phyloP scores from a whole-genome alignment of 257 asterid genomes.

The Solanum gandarillasii region DNA sequence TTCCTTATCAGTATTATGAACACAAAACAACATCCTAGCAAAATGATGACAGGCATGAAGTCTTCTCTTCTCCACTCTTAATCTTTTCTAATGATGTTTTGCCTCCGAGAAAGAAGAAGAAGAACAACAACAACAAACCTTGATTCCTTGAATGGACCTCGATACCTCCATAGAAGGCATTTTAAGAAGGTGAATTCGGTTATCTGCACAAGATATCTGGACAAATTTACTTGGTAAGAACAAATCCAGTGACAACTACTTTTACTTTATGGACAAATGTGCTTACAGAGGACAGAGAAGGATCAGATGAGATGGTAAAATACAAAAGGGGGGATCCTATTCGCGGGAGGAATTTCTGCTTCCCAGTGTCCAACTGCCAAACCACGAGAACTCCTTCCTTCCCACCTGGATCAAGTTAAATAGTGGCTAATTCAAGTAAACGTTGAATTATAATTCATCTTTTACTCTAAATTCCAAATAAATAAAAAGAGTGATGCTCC shows the following conservation, averaged over 20 bases:
- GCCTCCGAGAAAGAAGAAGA: not conserved
- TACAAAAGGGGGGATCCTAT: conserved; percentile 75
- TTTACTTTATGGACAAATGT: not conserved
- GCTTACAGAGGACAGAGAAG: conserved; percentile 74
- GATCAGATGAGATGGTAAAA: conserved; percentile 68
- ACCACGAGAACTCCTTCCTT: conserved; percentile 92
- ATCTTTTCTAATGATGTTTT: not conserved
- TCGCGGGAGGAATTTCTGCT: conserved; percentile 75
- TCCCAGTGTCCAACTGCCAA: conserved; percentile 96
- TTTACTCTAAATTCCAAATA: not conserved
- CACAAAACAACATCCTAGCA: not conserved
- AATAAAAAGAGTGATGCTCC: not conserved
- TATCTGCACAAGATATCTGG: conserved; percentile 96
- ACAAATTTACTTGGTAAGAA: conserved; percentile 23
- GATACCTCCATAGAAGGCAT: conserved; percentile 80
- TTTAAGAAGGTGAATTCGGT: conserved; percentile 58
- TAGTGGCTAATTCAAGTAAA: not conserved
- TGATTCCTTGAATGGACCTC: conserved; percentile 80
- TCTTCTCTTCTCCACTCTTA: not conserved
- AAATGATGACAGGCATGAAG: not conserved
- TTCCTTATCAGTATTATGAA: not conserved
- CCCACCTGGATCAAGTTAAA: conserved; percentile 53
- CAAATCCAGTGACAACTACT: conserved; percentile 1
- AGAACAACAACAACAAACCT: conserved; percentile 33
- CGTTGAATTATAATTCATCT: not conserved